Evolutionary conservation across 257 asterid genomes (phyloP).

Genomic region (Forsythia viridissima): DNA sequence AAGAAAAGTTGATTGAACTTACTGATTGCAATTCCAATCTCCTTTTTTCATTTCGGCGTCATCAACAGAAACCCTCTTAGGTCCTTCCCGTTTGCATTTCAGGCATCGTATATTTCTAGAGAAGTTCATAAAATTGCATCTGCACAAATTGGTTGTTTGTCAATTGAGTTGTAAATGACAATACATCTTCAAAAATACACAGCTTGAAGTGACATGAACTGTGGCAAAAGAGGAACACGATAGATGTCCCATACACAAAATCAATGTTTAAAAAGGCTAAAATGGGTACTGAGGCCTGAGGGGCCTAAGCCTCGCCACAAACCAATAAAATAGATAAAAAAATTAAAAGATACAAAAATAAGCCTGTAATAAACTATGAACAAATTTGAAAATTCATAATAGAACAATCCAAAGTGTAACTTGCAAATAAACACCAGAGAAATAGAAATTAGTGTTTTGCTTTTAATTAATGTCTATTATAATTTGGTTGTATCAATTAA

Average conservation of each 20-base stretch:
- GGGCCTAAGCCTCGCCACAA: too few species aligned
- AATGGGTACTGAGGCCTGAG: too few species aligned
- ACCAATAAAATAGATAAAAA: too few species aligned
- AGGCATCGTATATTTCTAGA: slow-evolving; percentile 64
- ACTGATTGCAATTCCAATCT: slow-evolving; percentile 84
- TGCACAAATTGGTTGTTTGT: slow-evolving; percentile 38
- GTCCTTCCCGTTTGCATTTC: slow-evolving; percentile 58
- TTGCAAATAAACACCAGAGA: too few species aligned
- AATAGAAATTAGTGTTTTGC: too few species aligned
- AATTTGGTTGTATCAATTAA: too few species aligned
- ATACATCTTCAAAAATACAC: background rate
- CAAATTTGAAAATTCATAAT: too few species aligned
- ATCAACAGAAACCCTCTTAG: slow-evolving; percentile 27
- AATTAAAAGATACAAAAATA: too few species aligned
- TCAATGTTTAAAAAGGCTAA: too few species aligned
- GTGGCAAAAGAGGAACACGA: background rate
- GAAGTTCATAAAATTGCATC: slow-evolving; percentile 85
- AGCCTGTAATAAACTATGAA: too few species aligned
- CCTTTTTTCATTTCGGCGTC: slow-evolving; percentile 60
- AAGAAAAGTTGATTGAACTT: slow-evolving; percentile 34
- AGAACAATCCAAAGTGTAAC: too few species aligned
- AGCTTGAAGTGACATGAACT: background rate
- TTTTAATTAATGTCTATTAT: too few species aligned
- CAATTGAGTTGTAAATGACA: background rate
- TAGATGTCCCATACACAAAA: background rate